These are phyloP conservation scores for Fusarium tricinctum DNA, from an alignment of 2,329 filamentous ascomycete species.

Conservation along the genomic window DNA sequence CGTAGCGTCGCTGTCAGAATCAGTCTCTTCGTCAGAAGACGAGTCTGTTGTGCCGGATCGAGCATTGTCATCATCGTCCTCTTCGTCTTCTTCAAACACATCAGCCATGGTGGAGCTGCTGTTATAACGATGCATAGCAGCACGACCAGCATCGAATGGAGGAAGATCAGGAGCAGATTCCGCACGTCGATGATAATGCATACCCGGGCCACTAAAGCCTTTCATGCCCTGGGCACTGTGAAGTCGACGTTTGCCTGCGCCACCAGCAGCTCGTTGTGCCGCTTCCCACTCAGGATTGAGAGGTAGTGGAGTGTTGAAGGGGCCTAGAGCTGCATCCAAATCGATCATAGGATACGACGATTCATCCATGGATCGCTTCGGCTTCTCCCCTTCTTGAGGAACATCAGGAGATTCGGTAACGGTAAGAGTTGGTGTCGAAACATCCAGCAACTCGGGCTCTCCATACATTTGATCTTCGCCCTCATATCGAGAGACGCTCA, in stretches of 20 bases:
- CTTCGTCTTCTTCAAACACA: slow-evolving; percentile 88
- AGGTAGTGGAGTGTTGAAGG: slow-evolving; percentile 84
- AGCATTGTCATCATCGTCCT: slow-evolving; percentile 68
- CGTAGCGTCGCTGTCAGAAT: slow-evolving; percentile 60
- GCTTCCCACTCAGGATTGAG: slow-evolving; percentile 76
- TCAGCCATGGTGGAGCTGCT: slow-evolving; percentile 84
- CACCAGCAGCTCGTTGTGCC: slow-evolving; percentile 70
- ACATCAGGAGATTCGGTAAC: slow-evolving; percentile 58
- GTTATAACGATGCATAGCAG: slow-evolving; percentile 72
- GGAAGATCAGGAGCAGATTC: slow-evolving; percentile 86
- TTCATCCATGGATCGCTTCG: slow-evolving; percentile 69
- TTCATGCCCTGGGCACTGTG: slow-evolving; percentile 82
- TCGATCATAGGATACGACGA: slow-evolving; percentile 87
- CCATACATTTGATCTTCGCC: slow-evolving; percentile 52
- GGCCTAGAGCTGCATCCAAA: slow-evolving; percentile 90
- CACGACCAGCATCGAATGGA: slow-evolving; percentile 75
- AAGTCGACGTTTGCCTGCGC: slow-evolving; percentile 73
- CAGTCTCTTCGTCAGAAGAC: slow-evolving; percentile 62
- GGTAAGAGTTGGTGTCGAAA: slow-evolving; percentile 57
- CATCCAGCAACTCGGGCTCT: slow-evolving; percentile 44
- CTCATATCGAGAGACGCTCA: slow-evolving; percentile 49
- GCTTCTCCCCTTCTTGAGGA: slow-evolving; percentile 49
- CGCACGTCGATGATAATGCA: slow-evolving; percentile 82
- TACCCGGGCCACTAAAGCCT: slow-evolving; percentile 76
- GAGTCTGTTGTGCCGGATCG: slow-evolving; percentile 55